Percentiles rank a stretch among this genome's conserved stretches.
Evolutionary conservation across 208 protist genomes (phyloP).

Genomic region (Wallacemonas sp.): DNA sequence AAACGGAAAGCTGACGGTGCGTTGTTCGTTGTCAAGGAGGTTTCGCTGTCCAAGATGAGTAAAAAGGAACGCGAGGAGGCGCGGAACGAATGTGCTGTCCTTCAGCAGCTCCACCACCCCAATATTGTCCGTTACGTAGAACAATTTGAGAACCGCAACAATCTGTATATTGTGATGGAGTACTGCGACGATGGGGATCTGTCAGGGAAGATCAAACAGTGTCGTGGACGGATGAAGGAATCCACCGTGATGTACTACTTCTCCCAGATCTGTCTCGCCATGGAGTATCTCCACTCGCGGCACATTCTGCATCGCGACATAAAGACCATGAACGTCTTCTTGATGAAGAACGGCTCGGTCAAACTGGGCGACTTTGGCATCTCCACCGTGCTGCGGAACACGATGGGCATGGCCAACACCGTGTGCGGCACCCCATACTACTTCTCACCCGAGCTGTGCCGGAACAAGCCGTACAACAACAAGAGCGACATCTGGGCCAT

Average conservation of each 20-base stretch:
- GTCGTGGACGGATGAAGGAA: constrained; percentile 80
- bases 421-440: constrained; percentile 96
- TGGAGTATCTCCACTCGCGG: constrained; percentile 91
- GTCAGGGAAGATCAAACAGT: constrained; percentile 64
- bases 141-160: constrained; percentile 89
- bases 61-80: constrained; percentile 89
- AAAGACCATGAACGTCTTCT: constrained; percentile 94
- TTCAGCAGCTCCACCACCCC: constrained; percentile 87
- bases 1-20: constrained; percentile 81
- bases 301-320: constrained; percentile 95
- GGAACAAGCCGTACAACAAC: constrained; percentile 95
- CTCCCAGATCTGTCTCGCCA: constrained; percentile 90
- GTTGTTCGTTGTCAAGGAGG: constrained; percentile 92
- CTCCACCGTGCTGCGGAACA: constrained; percentile 88
- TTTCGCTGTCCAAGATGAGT: constrained; percentile 82
- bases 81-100: constrained; percentile 81
- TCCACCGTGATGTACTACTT: constrained; percentile 89
- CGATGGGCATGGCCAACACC: constrained; percentile 92
- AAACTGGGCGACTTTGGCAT: constrained; percentile 95
- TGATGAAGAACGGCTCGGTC: constrained; percentile 91
- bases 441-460: constrained; percentile 95
- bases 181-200: constrained; percentile 92
- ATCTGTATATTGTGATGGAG: constrained; percentile 94
- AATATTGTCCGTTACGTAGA: constrained; percentile 94
- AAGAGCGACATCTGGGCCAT: constrained; percentile 96